These are phyloP conservation scores for Raddia distichophylla DNA, from an alignment of 176 grass and related monocot genomes.

Conservation along the genomic window DNA sequence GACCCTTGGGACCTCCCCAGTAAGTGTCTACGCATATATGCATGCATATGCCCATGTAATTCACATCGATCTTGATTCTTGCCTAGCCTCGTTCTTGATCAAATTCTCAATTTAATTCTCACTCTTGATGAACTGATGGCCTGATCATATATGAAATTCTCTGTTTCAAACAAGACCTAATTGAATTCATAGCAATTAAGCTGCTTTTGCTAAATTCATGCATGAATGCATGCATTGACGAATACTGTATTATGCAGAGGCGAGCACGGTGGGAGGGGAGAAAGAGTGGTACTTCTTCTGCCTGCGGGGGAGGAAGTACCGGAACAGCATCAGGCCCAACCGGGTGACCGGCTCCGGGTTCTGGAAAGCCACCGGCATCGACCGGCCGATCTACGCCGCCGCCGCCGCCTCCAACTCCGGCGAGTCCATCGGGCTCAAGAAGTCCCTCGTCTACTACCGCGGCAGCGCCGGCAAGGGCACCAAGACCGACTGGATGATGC, in stretches of 20 bases:
- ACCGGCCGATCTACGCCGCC: constrained; percentile 73
- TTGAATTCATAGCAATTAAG: too few species aligned
- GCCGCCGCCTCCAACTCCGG: background rate
- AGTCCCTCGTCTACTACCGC: constrained; percentile 87
- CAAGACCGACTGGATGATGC: constrained; percentile 99
- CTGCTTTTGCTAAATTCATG: background rate
- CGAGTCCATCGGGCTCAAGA: constrained; percentile 79
- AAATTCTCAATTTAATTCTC: background rate
- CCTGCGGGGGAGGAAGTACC: constrained; percentile 90
- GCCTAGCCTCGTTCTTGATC: background rate
- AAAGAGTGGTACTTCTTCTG: constrained; percentile 99
- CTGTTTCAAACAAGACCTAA: too few species aligned
- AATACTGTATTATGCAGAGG: constrained; percentile 37
- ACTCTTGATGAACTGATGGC: background rate
- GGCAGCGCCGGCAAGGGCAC: constrained; percentile 89
- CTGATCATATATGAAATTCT: background rate
- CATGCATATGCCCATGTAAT: too few species aligned
- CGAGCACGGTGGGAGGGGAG: constrained; percentile 64
- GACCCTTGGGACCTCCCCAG: constrained; percentile 95
- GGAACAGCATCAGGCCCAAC: constrained; percentile 98
- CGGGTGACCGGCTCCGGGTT: constrained; percentile 90
- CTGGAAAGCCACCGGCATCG: constrained; percentile 98
- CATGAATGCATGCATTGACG: background rate
- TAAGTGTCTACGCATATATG: constrained; percentile 29
- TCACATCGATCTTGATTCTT: background rate